Evolutionary conservation across 2,329 filamentous ascomycete species (phyloP).

Genomic region (Leptographium lundbergii): DNA sequence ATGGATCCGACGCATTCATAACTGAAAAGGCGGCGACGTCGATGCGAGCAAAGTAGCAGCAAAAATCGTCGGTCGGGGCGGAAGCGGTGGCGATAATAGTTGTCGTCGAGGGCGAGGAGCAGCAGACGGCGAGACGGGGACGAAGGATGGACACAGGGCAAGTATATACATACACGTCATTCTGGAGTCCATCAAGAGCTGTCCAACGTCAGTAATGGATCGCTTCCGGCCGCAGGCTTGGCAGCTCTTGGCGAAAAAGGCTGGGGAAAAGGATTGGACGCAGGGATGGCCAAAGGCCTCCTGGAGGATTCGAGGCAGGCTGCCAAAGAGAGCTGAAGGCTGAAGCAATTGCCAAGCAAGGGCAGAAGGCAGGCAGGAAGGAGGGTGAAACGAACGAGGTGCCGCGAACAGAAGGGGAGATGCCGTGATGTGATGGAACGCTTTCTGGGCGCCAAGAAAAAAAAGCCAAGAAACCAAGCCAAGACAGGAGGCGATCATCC

Average conservation of each 20-base stretch:
- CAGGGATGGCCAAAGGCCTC: not conserved
- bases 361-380: not conserved
- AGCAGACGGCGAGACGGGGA: not conserved
- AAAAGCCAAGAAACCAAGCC: not conserved
- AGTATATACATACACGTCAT: slow-evolving; percentile 17
- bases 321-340: too few relatives aligned
- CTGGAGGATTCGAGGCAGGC: not conserved
- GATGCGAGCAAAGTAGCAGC: too few relatives aligned
- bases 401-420: not conserved
- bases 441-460: slow-evolving; percentile 3
- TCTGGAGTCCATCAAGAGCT: slow-evolving; percentile 22
- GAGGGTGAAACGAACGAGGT: not conserved
- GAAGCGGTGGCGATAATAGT: too few relatives aligned
- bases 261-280: not conserved
- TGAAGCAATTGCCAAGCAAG: too few relatives aligned
- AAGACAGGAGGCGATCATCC: not conserved
- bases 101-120: too few relatives aligned
- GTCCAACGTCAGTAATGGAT: slow-evolving; percentile 18
- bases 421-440: not conserved
- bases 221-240: not conserved
- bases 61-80: too few relatives aligned
- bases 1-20: too few relatives aligned
- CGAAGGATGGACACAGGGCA: not conserved
- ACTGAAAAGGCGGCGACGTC: too few relatives aligned
- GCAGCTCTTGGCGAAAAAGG: slow-evolving; percentile 3